Percentiles rank a stretch among this genome's conserved stretches.
Conservation (phyloP, 768 basidiomycete genomes). For the Amanita rimosa region DNA sequence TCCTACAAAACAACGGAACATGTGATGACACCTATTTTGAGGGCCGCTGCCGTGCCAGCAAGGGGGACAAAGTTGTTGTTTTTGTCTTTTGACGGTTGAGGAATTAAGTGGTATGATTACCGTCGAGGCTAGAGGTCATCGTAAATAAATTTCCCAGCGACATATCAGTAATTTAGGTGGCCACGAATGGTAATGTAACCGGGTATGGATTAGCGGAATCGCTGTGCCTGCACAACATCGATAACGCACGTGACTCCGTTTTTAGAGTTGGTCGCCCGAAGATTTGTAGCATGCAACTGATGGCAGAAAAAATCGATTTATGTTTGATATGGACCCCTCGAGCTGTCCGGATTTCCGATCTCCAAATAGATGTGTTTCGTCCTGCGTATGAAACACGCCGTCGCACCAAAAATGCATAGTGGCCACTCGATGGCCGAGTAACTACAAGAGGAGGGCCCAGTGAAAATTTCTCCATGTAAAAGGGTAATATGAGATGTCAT, state of each 20-base stretch:
- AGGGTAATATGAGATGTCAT: not conserved
- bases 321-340: slow-evolving; percentile 1
- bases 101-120: not conserved
- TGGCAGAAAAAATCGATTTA: not conserved
- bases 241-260: not conserved
- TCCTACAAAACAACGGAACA: not conserved
- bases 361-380: not conserved
- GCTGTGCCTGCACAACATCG: not conserved
- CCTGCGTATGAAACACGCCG: not conserved
- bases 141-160: not conserved
- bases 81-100: not conserved
- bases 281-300: not conserved
- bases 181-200: not conserved
- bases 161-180: not conserved
- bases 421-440: not conserved
- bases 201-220: not conserved
- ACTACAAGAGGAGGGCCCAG: not conserved
- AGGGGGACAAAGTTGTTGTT: not conserved
- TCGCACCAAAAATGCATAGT: not conserved
- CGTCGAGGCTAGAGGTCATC: not conserved
- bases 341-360: not conserved
- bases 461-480: not conserved
- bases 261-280: not conserved
- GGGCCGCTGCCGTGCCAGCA: too few species aligned
- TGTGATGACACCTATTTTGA: not conserved